A percentile compares a stretch with the other conserved stretches of the same genome.
phyloP scores from a whole-genome alignment of 2,329 filamentous ascomycete species.

The Botrytis hyacinthi region DNA sequence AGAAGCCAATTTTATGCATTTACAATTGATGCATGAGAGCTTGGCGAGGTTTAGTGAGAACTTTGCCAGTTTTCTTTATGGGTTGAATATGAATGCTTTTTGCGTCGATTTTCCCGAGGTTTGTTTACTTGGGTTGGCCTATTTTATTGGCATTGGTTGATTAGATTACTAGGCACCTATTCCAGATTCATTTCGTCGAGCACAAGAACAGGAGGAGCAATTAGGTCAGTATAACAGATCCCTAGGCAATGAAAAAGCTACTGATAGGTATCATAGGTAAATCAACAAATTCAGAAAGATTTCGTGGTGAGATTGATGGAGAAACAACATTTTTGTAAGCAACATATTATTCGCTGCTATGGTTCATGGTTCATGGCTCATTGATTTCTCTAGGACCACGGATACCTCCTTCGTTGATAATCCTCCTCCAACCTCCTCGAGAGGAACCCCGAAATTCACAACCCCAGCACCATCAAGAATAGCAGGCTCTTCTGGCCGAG shows the following conservation, averaged over 20 bases:
- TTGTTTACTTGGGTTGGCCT: conserved; percentile 28
- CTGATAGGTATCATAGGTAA: conserved; percentile 28
- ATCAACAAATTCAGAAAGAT: conserved; percentile 41
- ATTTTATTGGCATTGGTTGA: conserved; percentile 12
- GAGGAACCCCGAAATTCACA: conserved; percentile 45
- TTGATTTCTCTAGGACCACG: conserved; percentile 63
- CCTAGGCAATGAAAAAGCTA: conserved; percentile 12
- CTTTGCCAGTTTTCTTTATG: conserved; percentile 93
- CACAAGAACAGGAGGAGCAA: conserved; percentile 56
- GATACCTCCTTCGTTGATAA: conserved; percentile 91
- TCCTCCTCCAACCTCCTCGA: conserved; percentile 64
- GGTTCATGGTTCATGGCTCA: conserved; percentile 22
- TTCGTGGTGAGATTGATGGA: conserved; percentile 47
- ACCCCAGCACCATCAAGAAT: conserved; percentile 37
- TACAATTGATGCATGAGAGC: conserved; percentile 96
- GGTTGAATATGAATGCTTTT: conserved; percentile 98
- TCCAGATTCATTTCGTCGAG: conserved; percentile 74
- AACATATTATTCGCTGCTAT: conserved; percentile 5
- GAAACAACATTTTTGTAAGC: conserved; percentile 85
- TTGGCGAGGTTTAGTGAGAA: conserved; percentile 90
- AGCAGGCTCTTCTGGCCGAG: conserved; percentile 22
- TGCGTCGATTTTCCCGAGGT: conserved; percentile 97
- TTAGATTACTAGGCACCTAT: conserved; percentile 66
- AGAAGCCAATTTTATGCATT: conserved; percentile 95
- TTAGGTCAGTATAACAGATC: conserved; percentile 39